Percentiles rank a stretch among this genome's conserved stretches.
phyloP scores from a whole-genome alignment of 176 grass and related monocot genomes.

The Secale cereale region DNA sequence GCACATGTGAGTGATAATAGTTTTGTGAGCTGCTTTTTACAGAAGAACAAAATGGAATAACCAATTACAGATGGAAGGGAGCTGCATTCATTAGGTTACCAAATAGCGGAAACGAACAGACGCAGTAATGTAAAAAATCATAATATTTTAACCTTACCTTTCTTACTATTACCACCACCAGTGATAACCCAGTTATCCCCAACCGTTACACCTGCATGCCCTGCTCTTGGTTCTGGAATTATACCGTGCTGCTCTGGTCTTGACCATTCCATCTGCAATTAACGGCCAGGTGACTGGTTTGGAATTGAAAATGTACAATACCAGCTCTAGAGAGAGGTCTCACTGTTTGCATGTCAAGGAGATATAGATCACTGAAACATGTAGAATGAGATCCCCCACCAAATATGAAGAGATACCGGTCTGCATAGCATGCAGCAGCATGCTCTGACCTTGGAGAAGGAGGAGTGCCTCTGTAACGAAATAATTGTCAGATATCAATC shows the following conservation, averaged over 20 bases:
- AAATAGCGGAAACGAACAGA: neutral
- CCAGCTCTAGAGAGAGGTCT: slow-evolving; percentile 30
- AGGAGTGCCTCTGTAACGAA: slow-evolving; percentile 43
- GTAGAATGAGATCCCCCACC: slow-evolving; percentile 78
- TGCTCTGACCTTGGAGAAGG: slow-evolving; percentile 88
- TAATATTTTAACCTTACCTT: slow-evolving; percentile 46
- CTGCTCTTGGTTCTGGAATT: slow-evolving; percentile 72
- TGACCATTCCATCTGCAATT: slow-evolving; percentile 86
- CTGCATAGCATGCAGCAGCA: slow-evolving; percentile 74
- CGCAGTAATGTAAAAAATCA: slow-evolving; percentile 13
- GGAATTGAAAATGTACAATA: neutral
- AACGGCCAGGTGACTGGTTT: neutral
- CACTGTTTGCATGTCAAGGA: slow-evolving; percentile 73
- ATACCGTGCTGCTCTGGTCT: slow-evolving; percentile 57
- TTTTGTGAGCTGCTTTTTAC: neutral
- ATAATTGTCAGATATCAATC: slow-evolving; percentile 31
- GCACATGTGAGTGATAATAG: neutral
- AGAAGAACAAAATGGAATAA: slow-evolving; percentile 8
- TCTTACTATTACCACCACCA: slow-evolving; percentile 88
- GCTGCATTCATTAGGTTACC: slow-evolving; percentile 14
- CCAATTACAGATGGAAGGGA: neutral
- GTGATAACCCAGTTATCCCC: slow-evolving; percentile 92
- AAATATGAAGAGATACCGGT: slow-evolving; percentile 82
- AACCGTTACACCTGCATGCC: slow-evolving; percentile 72
- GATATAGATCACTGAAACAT: slow-evolving; percentile 80